Conservation (phyloP, 345 rosid genomes). For the Hibiscus mutabilis region DNA sequence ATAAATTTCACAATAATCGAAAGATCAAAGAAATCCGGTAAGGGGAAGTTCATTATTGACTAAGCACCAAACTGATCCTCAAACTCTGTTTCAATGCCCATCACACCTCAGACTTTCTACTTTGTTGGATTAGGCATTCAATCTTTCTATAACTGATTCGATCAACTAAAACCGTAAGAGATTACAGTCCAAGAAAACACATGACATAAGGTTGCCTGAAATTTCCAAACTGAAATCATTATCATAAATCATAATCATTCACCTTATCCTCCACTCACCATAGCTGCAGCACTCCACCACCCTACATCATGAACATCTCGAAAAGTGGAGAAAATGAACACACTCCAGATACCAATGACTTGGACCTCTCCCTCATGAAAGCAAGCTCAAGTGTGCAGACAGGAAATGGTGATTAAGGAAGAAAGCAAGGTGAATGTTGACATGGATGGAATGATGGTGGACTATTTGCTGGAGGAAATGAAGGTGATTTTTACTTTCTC, state of each 20-base stretch:
- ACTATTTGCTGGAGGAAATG: not conserved
- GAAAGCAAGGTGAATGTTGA: not conserved
- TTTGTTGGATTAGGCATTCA: no score
- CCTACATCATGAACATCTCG: not conserved
- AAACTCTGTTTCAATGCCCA: not conserved
- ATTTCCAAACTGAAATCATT: no score
- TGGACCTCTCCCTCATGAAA: not conserved
- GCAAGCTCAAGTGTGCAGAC: not conserved
- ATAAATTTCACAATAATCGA: no score
- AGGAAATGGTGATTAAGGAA: not conserved
- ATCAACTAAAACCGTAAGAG: no score
- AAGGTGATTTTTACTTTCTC: not conserved
- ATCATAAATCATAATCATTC: not conserved
- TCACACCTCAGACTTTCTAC: no score
- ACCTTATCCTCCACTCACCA: not conserved
- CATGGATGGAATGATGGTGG: not conserved
- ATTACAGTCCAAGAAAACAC: no score
- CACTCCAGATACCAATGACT: not conserved
- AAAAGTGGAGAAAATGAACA: not conserved
- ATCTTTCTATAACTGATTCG: no score
- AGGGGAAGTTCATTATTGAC: not conserved
- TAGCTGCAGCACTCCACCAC: not conserved
- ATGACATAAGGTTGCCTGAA: no score
- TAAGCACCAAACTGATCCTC: not conserved
- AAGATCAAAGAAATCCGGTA: conserved; percentile 11